A percentile compares a stretch with the other conserved stretches of the same genome.
phyloP scores from a whole-genome alignment of 768 basidiomycete species.

The Mycena indigotica region DNA sequence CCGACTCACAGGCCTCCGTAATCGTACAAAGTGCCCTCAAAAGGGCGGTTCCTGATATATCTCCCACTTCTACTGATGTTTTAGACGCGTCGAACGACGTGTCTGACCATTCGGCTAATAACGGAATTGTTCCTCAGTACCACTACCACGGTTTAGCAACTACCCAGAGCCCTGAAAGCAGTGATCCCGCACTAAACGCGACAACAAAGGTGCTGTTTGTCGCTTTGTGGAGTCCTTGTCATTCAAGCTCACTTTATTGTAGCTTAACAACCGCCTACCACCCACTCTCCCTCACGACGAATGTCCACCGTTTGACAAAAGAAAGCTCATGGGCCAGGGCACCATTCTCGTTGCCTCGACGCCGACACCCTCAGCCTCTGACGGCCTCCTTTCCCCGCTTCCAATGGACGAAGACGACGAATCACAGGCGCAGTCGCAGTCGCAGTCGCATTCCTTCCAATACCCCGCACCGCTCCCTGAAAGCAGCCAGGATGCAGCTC shows the following conservation, averaged over 20 bases:
- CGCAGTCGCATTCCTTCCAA: constrained; percentile 13
- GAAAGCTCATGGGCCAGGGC: constrained; percentile 5
- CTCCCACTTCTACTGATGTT: constrained; percentile 20
- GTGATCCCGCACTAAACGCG: constrained; percentile 22
- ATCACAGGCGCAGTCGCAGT: too few species aligned
- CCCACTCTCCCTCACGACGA: not conserved
- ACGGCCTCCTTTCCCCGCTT: constrained; percentile 23
- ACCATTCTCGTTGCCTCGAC: constrained; percentile 55
- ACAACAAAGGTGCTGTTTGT: constrained; percentile 47
- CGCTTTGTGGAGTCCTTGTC: constrained; percentile 21
- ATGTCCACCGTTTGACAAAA: not conserved
- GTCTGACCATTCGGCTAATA: constrained; percentile 43
- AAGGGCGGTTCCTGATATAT: constrained; percentile 23
- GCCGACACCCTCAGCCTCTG: constrained; percentile 56
- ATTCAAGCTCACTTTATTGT: constrained; percentile 14
- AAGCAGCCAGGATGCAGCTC: constrained; percentile 43
- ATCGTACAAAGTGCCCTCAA: constrained; percentile 50
- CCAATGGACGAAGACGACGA: constrained; percentile 20
- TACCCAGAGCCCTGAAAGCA: constrained; percentile 52
- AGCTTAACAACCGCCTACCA: constrained; percentile 7
- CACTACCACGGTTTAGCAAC: constrained; percentile 58
- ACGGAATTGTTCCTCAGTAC: constrained; percentile 46
- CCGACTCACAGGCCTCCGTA: constrained; percentile 46
- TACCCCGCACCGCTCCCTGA: constrained; percentile 8
- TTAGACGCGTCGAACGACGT: constrained; percentile 34